Conservation (phyloP, 1,284 basidiomycete species). For the Trichosporon faecale region DNA sequence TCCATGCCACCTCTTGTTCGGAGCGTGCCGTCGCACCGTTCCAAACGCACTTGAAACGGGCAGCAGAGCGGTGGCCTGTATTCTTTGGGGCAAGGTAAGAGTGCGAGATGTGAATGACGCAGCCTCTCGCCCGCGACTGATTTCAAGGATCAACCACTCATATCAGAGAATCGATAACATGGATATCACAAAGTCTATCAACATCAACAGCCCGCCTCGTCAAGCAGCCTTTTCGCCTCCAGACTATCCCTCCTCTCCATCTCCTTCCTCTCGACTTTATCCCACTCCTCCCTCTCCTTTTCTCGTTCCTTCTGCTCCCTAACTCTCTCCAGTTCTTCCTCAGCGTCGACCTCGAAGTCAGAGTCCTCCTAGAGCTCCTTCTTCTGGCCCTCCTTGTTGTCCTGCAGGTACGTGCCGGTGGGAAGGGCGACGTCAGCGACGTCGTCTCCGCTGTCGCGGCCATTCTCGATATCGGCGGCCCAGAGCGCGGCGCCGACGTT, state of each 20-base stretch:
- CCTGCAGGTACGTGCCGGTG: not conserved
- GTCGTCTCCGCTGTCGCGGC: not conserved
- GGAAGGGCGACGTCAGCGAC: slow-evolving; percentile 13
- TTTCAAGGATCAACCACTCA: not conserved
- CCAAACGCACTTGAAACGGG: not conserved
- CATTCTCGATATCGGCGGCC: slow-evolving; percentile 57
- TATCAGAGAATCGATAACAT: too few relatives aligned
- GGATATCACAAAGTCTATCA: not conserved
- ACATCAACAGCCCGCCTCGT: not conserved
- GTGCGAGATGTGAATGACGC: not conserved
- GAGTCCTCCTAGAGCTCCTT: slow-evolving; percentile 8
- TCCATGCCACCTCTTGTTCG: not conserved
- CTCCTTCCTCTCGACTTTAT: not conserved
- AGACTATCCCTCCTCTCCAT: not conserved
- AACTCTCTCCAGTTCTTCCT: not conserved
- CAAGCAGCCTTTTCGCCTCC: not conserved
- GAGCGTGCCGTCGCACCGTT: not conserved
- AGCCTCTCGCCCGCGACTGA: not conserved
- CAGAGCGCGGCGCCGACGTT: slow-evolving; percentile 68
- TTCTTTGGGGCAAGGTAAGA: too few relatives aligned
- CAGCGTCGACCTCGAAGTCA: not conserved
- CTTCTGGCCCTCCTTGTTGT: not conserved
- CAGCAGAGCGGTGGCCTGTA: not conserved
- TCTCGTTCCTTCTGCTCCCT: not conserved
- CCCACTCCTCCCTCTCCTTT: not conserved